Evolutionary conservation across 164 flowering plant species (phyloP), one percentile per base, ranked within the genome.

Genomic region (Amborella trichopoda): DNA sequence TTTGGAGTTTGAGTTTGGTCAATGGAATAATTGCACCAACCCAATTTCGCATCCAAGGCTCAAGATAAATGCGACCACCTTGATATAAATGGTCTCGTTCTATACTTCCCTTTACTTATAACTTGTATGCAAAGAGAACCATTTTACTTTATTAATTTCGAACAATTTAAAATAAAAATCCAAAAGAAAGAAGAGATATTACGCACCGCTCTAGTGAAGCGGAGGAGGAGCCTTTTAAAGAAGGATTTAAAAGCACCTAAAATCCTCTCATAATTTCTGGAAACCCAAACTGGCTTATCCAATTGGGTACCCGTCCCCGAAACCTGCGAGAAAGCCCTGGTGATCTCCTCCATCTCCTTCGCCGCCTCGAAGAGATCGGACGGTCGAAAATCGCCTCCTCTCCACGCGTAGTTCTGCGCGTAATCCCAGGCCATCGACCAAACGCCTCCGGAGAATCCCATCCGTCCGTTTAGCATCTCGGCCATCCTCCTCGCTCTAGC

Each of bases 351-450:
- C 54, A 49, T 14, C 6, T 56, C 54, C 11, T 36, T 24, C 2
- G 25, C 34, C 5, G 43, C 61, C 18, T 41, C 19, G 16, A 56
- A 19, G 24, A 56, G 26, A 1, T 49, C 61, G 14, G 54, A 48
- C 55, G 36, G 37, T 0, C 25, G 40, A 18, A 16, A 44, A 0
- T 24, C 26, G 22, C 27, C 11, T 12, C 32, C 49, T 25, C 46
- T 23, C 52, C 52, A 54, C 20, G 46, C 59, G 46, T 47, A 54
- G 27, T 46, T 46, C 51, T 22, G 36, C 23, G 14, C 37, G 33
- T 54, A 47, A 26, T 47, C 46, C 59, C 46, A 54, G 14, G 44
- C 51, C 51, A 46, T 6, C 6, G 54, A 51, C 54, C 46, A 51
- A 27, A 28, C 11, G 19, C 44, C 32, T 14, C 30, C 2, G 43